Conservation (phyloP, 139 green algal genomes). For the Asterochloris erici region DNA sequence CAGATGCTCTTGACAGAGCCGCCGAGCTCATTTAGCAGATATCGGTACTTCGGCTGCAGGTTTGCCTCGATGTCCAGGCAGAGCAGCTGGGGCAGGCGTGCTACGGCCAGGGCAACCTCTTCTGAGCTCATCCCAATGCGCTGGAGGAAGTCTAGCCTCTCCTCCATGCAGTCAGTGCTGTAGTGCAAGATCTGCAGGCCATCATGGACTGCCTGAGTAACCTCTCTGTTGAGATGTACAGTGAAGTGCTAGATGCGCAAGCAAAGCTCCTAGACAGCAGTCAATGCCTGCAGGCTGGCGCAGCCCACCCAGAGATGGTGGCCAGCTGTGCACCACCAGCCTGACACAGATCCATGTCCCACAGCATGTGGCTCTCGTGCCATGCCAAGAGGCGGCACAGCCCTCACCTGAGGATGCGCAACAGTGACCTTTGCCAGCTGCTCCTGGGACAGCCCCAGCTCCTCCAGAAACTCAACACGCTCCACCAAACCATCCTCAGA, state of each 20-base stretch:
- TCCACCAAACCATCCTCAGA: constrained; percentile 22
- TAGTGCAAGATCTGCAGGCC: constrained; percentile 67
- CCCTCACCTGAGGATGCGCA: constrained; percentile 25
- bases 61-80: constrained; percentile 51
- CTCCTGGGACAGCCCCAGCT: constrained; percentile 26
- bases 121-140: constrained; percentile 48
- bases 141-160: constrained; percentile 67
- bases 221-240: too few relatives aligned
- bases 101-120: constrained; percentile 40
- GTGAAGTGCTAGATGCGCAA: too few relatives aligned
- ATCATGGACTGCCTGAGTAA: not conserved
- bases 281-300: too few relatives aligned
- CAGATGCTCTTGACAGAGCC: constrained; percentile 45
- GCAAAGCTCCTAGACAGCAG: too few relatives aligned
- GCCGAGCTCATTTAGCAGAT: constrained; percentile 54
- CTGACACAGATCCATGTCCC: too few relatives aligned
- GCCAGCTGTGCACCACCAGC: too few relatives aligned
- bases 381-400: not conserved
- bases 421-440: constrained; percentile 42
- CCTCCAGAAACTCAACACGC: constrained; percentile 43
- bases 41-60: constrained; percentile 68
- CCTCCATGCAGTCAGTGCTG: constrained; percentile 23
- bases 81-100: constrained; percentile 57
- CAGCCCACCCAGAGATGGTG: too few relatives aligned
- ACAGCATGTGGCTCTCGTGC: not conserved